A percentile compares a stretch with the other conserved stretches of the same genome.
phyloP scores from a whole-genome alignment of 148 eudicot species.

The Agrostemma githago region DNA sequence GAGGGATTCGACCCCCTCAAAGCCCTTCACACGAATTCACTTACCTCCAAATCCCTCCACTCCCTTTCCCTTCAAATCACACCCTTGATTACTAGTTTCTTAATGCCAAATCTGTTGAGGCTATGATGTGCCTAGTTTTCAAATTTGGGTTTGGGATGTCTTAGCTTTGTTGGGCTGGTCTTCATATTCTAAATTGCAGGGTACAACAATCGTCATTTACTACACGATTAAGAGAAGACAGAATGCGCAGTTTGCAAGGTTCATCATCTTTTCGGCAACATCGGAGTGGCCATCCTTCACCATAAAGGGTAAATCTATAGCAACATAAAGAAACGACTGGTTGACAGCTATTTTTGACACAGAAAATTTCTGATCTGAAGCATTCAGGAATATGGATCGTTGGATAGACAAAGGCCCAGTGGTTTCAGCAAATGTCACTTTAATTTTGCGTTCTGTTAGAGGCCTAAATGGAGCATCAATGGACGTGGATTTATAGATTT shows the following conservation, averaged over 20 bases:
- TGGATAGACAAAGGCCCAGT: background rate
- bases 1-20: too few relatives aligned
- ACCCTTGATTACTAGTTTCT: background rate
- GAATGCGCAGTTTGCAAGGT: conserved; percentile 25
- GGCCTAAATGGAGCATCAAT: background rate
- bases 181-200: conserved; percentile 24
- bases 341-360: background rate
- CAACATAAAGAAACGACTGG: background rate
- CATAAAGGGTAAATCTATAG: conserved; percentile 1
- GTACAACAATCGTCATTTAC: conserved; percentile 30
- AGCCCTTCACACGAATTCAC: too few relatives aligned
- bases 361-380: background rate
- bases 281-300: conserved; percentile 35
- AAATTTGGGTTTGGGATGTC: background rate
- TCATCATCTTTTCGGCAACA: conserved; percentile 28
- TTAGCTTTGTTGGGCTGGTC: conserved; percentile 3
- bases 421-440: background rate
- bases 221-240: conserved; percentile 40
- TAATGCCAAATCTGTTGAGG: background rate
- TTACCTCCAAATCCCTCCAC: too few relatives aligned
- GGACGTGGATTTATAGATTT: background rate
- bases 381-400: too few relatives aligned
- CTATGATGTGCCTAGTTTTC: background rate
- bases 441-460: background rate
- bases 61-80: too few relatives aligned